Base-by-base conservation (phyloP, 768 basidiomycete species). In the Psilocybe cubensis region DNA sequence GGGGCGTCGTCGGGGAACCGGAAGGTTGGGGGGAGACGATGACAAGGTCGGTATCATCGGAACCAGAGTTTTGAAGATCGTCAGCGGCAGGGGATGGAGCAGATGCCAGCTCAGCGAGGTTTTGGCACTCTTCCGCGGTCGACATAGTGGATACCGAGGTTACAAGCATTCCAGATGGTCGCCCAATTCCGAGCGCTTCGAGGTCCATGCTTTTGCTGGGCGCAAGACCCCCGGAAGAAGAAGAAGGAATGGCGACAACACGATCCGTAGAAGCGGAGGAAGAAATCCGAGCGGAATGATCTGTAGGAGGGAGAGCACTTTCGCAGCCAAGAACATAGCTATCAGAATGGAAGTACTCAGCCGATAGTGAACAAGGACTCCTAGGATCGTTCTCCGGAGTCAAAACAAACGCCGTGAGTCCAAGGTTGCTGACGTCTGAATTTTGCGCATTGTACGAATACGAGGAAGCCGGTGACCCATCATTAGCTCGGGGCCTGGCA, bases 111-210 rank as follows among this genome's bases (percentile, higher is more conserved):
- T 48, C 27, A 25, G 46, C 46, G 8, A 48, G 17, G 14, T 48
- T 27, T 28, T 48, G 46, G 28, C 27, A 48, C 20, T 48, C 46
- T 21, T 48, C 27, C 31, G 27, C 4, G 23, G 46, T 48, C 2
- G 46, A 48, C 28, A 48, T 48, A n/a, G 27, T n/a, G 4, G n/a
- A 27, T 27, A 12, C 10, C 6, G 27, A 48, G 3, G 20, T 23
- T 41, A 27, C 40, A 48, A 14, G 35, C 18, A 66, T 42, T 25
- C 55, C 42, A 21, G 64, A 63, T 24, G 64, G 64, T 23, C 63
- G 53, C 20, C 64, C 64, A 14, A 61, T 54, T 40, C 62, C 62
- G 46, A 65, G 40, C 24, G 41, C 53, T 23, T 59, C n/a, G n/a
- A n/a, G n/a, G n/a, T n/a, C 62, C 25, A 40, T 18, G 27, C 44